Percentiles rank a stretch among this genome's conserved stretches.
Evolutionary conservation across 2,329 filamentous ascomycete genomes (phyloP).

Genomic region (Metarhizium brunneum): DNA sequence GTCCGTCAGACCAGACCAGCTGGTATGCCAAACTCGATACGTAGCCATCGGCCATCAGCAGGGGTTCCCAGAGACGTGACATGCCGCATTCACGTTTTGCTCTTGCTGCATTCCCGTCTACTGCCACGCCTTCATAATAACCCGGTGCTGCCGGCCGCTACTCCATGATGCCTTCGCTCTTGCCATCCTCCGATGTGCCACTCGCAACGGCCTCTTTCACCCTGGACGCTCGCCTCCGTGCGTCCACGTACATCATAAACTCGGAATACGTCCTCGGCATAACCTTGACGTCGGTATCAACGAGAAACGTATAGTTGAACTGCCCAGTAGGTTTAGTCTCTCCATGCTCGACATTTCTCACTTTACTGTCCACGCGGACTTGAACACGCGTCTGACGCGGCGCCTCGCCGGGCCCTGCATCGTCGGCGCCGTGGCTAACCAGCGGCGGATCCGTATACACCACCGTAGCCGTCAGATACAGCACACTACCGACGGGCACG

Average conservation of each 20-base stretch:
- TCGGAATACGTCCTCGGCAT: constrained; percentile 20
- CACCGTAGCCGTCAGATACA: constrained; percentile 19
- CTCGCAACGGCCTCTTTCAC: neutral
- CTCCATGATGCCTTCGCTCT: neutral
- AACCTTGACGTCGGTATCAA: constrained; percentile 18
- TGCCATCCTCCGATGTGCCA: neutral
- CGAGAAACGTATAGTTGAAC: constrained; percentile 22
- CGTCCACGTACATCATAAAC: constrained; percentile 22
- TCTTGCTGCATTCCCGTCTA: too few relatives aligned
- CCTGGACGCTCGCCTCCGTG: constrained; percentile 13
- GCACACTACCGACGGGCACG: constrained; percentile 18
- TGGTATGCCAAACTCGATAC: too few relatives aligned
- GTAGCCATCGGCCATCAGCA: too few relatives aligned
- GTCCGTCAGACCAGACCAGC: too few relatives aligned
- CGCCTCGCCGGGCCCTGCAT: constrained; percentile 13
- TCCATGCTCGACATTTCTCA: constrained; percentile 20
- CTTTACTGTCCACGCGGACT: constrained; percentile 21
- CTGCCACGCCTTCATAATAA: too few relatives aligned
- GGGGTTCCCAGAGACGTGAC: too few relatives aligned
- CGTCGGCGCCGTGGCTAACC: constrained; percentile 17
- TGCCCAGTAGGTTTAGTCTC: constrained; percentile 19
- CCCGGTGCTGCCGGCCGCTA: neutral
- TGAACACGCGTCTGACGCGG: constrained; percentile 17
- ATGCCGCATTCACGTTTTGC: too few relatives aligned
- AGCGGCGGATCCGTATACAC: constrained; percentile 20